Evolutionary conservation across 2,329 filamentous ascomycete genomes (phyloP).

Genomic region (Fusarium decemcellulare): DNA sequence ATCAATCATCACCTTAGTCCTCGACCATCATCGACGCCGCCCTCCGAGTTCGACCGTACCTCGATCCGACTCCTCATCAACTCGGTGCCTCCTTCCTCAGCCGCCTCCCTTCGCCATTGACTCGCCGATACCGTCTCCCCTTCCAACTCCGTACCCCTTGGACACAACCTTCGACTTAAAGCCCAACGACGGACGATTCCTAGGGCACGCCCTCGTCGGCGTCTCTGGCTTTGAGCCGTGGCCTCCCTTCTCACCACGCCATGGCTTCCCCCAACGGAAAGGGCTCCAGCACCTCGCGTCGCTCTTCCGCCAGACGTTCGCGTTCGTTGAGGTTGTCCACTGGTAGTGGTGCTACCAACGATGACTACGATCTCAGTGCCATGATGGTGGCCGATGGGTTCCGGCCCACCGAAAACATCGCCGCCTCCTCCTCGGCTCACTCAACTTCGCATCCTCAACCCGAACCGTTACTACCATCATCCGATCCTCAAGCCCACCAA

Average conservation of each 20-base stretch:
- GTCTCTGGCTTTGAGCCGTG: constrained; percentile 43
- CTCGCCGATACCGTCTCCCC: constrained; percentile 16
- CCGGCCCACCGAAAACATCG: constrained; percentile 53
- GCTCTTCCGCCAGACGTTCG: constrained; percentile 59
- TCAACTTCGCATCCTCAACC: constrained; percentile 37
- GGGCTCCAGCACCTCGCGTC: constrained; percentile 57
- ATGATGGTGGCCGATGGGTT: constrained; percentile 69
- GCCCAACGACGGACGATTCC: constrained; percentile 33
- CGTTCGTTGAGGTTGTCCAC: constrained; percentile 57
- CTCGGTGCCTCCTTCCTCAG: constrained; percentile 10
- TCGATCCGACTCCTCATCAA: constrained; percentile 10
- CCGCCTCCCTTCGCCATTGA: constrained; percentile 27
- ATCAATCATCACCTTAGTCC: background rate
- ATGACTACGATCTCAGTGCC: constrained; percentile 65
- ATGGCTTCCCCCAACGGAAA: constrained; percentile 60
- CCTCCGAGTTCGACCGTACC: background rate
- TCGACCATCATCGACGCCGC: constrained; percentile 17
- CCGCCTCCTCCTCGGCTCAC: constrained; percentile 13
- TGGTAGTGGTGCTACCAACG: constrained; percentile 49
- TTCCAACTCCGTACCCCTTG: constrained; percentile 27
- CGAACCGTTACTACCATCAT: constrained; percentile 17
- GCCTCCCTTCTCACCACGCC: constrained; percentile 39
- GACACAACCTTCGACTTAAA: constrained; percentile 30
- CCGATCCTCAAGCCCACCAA: constrained; percentile 32
- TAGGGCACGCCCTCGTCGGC: constrained; percentile 46